These are phyloP conservation scores for Cryptococcus sp. DNA, from an alignment of 1,284 basidiomycete species.

Conservation along the genomic window DNA sequence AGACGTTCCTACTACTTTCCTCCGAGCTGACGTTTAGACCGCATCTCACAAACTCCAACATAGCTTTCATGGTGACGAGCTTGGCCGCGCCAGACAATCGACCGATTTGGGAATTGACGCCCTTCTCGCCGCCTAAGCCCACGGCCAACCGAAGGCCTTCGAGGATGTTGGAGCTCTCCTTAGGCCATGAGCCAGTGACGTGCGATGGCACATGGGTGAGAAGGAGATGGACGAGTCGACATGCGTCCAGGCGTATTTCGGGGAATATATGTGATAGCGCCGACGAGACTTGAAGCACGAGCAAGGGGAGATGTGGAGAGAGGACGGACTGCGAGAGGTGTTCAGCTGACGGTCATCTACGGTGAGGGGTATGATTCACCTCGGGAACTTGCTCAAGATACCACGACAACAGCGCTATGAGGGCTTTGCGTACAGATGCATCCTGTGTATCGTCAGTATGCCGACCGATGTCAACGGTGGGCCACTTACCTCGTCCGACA, in stretches of 20 bases:
- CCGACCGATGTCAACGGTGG: not conserved
- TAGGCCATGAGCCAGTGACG: conserved; percentile 70
- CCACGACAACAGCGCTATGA: conserved; percentile 63
- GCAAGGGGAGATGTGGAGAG: conserved; percentile 67
- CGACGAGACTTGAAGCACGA: conserved; percentile 84
- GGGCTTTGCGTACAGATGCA: conserved; percentile 54
- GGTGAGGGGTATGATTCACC: conserved; percentile 54
- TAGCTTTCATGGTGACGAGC: conserved; percentile 42
- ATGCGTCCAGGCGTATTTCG: conserved; percentile 86
- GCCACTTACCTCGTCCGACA: conserved; percentile 74
- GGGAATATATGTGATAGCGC: conserved; percentile 94
- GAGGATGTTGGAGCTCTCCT: conserved; percentile 36
- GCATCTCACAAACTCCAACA: conserved; percentile 40
- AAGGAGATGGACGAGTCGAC: conserved; percentile 77
- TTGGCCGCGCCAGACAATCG: conserved; percentile 37
- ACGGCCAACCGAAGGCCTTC: conserved; percentile 50
- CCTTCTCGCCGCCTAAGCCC: conserved; percentile 49
- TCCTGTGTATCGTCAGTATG: conserved; percentile 42
- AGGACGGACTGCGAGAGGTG: conserved; percentile 61
- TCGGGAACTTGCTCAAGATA: conserved; percentile 66
- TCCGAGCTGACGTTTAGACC: conserved; percentile 20
- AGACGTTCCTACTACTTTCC: conserved; percentile 8
- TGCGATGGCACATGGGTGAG: conserved; percentile 70
- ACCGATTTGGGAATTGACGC: conserved; percentile 39
- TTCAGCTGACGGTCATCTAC: conserved; percentile 2